phyloP scores from a whole-genome alignment of 306 rosid genomes.

The Rosa chinensis region DNA sequence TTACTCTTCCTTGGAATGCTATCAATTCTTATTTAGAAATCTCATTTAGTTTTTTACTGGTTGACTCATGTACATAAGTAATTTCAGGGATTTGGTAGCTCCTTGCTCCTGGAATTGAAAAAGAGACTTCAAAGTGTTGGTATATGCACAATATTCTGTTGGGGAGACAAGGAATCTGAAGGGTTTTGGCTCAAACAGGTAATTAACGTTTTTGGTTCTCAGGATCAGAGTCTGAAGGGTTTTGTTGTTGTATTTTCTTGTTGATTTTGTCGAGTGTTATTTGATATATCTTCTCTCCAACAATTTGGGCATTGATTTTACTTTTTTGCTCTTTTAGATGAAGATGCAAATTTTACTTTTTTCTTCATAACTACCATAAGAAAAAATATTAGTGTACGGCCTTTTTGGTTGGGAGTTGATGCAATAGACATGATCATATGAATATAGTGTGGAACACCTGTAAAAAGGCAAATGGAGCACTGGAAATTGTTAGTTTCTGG shows the following conservation, averaged over 20 bases:
- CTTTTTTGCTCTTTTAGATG: background rate
- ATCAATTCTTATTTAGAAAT: background rate
- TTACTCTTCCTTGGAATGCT: background rate
- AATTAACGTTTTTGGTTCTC: constrained; percentile 2
- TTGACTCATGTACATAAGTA: constrained; percentile 15
- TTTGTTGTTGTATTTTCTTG: constrained; percentile 14
- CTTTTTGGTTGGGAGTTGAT: too few species aligned
- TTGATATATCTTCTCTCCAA: background rate
- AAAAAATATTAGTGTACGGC: too few species aligned
- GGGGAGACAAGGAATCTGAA: constrained; percentile 97
- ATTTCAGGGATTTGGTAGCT: constrained; percentile 72
- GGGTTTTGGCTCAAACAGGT: constrained; percentile 94
- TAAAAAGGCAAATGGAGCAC: too few species aligned
- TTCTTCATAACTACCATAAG: too few species aligned
- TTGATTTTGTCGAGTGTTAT: background rate
- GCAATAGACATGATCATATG: too few species aligned
- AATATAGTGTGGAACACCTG: too few species aligned
- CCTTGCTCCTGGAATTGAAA: constrained; percentile 58
- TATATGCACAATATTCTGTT: constrained; percentile 68
- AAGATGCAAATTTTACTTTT: background rate
- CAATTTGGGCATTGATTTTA: background rate
- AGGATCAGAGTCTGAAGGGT: constrained; percentile 2
- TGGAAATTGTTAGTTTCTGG: too few species aligned
- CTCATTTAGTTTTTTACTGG: background rate
- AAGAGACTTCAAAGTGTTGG: constrained; percentile 83